Conservation (phyloP, 768 basidiomycete genomes). For the Vararia minispora region DNA sequence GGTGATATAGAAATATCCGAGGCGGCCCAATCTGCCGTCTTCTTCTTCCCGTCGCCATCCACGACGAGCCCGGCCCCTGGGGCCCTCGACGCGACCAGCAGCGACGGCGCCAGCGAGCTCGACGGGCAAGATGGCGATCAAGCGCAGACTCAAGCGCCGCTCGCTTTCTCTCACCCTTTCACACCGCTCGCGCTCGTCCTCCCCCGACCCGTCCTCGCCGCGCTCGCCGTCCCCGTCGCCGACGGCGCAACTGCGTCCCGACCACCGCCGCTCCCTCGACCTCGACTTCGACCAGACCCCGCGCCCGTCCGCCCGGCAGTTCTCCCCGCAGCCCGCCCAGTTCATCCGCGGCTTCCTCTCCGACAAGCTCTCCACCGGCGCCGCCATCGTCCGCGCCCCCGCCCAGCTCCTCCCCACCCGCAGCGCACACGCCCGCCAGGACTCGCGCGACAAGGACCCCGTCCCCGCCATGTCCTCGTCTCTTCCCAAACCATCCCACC, state of each 20-base stretch:
- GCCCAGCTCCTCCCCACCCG: conserved; percentile 14
- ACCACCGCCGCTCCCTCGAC: not conserved
- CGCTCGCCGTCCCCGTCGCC: not conserved
- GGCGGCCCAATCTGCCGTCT: no score
- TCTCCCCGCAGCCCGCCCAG: not conserved
- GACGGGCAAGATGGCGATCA: no score
- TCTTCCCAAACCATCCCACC: conserved; percentile 17
- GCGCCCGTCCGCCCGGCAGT: not conserved
- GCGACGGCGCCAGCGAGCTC: no score
- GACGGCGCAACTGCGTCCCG: not conserved
- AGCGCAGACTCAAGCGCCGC: no score
- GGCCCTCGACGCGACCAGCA: no score
- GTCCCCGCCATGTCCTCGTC: conserved; percentile 16
- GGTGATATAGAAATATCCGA: no score
- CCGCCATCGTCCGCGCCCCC: conserved; percentile 11
- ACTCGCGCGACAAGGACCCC: conserved; percentile 13
- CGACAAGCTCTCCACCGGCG: conserved; percentile 16
- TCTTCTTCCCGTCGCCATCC: no score
- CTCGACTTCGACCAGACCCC: not conserved
- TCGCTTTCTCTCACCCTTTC: no score
- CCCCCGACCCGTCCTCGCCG: not conserved
- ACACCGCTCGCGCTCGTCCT: not conserved
- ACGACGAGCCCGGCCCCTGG: no score
- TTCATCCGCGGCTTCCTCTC: conserved; percentile 12
- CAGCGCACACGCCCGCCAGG: conserved; percentile 14